phyloP scores from a whole-genome alignment of 176 grass and related monocot genomes.

The Tuctoria greenei region DNA sequence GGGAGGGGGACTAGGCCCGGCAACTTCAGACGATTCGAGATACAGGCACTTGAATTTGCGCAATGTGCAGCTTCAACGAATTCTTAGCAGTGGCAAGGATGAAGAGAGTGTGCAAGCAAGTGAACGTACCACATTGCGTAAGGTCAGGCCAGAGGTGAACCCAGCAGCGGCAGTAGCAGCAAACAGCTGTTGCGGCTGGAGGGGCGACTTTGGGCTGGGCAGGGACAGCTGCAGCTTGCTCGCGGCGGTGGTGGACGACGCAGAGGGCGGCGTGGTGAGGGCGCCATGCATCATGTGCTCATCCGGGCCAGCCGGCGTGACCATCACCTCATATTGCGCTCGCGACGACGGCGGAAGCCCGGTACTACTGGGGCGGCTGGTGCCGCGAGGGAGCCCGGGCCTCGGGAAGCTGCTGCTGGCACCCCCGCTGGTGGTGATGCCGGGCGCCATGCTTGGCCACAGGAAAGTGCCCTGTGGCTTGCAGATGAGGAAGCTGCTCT shows the following conservation, averaged over 20 bases:
- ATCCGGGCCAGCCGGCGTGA: constrained; percentile 29
- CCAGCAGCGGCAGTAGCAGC: background rate
- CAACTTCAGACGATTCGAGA: background rate
- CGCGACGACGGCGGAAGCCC: too few species aligned
- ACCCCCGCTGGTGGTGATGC: constrained; percentile 34
- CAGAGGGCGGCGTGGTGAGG: constrained; percentile 49
- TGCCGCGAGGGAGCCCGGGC: constrained; percentile 24
- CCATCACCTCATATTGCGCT: background rate
- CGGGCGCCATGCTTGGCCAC: constrained; percentile 64
- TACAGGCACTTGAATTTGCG: background rate
- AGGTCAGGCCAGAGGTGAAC: constrained; percentile 23
- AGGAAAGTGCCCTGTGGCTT: constrained; percentile 66
- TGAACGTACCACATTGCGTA: constrained; percentile 33
- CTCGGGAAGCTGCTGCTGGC: constrained; percentile 39
- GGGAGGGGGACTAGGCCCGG: background rate
- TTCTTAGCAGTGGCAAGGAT: background rate
- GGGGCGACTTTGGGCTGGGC: constrained; percentile 54
- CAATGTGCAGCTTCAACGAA: background rate
- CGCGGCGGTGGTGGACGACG: constrained; percentile 56
- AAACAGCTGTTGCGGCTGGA: constrained; percentile 38
- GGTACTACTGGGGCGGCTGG: background rate
- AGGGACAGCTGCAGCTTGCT: constrained; percentile 52
- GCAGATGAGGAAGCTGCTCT: constrained; percentile 71
- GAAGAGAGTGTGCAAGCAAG: background rate
- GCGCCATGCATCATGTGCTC: constrained; percentile 43